Evolutionary conservation across 1,139 yeast genomes (phyloP).

Genomic region (Geotrichum bryndzae): DNA sequence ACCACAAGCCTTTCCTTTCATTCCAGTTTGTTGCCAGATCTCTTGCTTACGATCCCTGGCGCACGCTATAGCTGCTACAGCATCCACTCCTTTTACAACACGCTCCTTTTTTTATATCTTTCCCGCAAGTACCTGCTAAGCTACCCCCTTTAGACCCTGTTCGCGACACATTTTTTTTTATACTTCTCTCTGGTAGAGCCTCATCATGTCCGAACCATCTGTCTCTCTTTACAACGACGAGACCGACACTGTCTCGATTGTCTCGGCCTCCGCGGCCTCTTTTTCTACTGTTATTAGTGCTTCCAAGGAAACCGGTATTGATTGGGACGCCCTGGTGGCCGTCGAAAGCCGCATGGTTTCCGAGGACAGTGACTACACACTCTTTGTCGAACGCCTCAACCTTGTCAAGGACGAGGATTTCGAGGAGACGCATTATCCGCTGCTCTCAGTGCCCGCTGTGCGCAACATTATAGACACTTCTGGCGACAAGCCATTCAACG

Average conservation of each 20-base stretch:
- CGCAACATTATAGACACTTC: conserved; percentile 13
- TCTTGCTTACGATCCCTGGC: neutral
- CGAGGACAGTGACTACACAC: conserved; percentile 7
- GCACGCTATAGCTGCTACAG: neutral
- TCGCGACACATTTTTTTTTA: neutral
- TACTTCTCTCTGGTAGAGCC: conserved; percentile 16
- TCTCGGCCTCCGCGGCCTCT: conserved; percentile 6
- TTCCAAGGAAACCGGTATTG: conserved; percentile 2
- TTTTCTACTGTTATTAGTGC: conserved; percentile 2
- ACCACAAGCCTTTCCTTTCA: conserved; percentile 2
- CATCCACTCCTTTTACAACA: neutral
- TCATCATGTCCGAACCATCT: conserved; percentile 8
- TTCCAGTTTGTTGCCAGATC: neutral
- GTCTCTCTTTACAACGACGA: conserved; percentile 10
- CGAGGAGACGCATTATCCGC: conserved; percentile 11
- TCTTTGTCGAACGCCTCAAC: conserved; percentile 14
- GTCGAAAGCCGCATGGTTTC: conserved; percentile 15
- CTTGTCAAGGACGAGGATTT: conserved; percentile 14
- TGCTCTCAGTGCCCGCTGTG: conserved; percentile 3
- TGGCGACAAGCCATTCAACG: conserved; percentile 21
- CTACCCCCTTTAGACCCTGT: neutral
- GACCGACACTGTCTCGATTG: conserved; percentile 11
- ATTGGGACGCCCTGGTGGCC: conserved; percentile 14
- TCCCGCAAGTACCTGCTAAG: neutral
- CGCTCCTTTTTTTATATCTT: neutral